These are phyloP conservation scores for Starmerella kuoi DNA, from an alignment of 805 yeast genomes.

Conservation along the genomic window DNA sequence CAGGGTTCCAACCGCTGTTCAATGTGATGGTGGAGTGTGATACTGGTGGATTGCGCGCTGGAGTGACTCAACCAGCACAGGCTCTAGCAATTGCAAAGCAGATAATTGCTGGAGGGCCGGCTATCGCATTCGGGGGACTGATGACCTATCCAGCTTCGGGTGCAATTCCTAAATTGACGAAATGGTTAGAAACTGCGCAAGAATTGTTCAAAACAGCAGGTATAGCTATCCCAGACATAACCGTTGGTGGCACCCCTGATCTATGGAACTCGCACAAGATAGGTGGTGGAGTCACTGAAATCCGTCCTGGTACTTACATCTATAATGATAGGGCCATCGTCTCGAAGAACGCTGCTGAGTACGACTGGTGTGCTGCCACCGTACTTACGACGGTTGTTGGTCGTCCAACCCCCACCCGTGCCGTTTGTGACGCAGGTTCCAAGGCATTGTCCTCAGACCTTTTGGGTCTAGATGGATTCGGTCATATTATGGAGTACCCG, in stretches of 20 bases:
- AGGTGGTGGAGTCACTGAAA: constrained; percentile 9
- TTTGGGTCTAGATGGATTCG: constrained; percentile 11
- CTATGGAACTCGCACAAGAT: constrained; percentile 16
- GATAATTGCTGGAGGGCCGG: constrained; percentile 1
- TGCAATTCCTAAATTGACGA: not conserved
- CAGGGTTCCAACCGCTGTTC: not conserved
- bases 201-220: constrained; percentile 5
- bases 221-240: constrained; percentile 5
- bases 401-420: constrained; percentile 15
- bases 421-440: constrained; percentile 17
- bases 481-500: constrained; percentile 11
- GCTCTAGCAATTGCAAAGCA: constrained; percentile 12
- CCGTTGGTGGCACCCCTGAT: constrained; percentile 19
- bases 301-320: constrained; percentile 17
- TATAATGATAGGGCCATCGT: constrained; percentile 16
- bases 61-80: constrained; percentile 11
- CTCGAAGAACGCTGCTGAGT: constrained; percentile 6
- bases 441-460: constrained; percentile 15
- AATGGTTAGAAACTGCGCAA: constrained; percentile 9
- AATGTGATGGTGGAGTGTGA: constrained; percentile 16
- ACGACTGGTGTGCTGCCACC: constrained; percentile 16
- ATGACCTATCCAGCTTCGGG: constrained; percentile 17
- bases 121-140: constrained; percentile 11
- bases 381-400: constrained; percentile 15
- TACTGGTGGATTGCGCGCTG: constrained; percentile 18